Conservation (phyloP, 129 eudicot genomes). For the Scalesia atractyloides region DNA sequence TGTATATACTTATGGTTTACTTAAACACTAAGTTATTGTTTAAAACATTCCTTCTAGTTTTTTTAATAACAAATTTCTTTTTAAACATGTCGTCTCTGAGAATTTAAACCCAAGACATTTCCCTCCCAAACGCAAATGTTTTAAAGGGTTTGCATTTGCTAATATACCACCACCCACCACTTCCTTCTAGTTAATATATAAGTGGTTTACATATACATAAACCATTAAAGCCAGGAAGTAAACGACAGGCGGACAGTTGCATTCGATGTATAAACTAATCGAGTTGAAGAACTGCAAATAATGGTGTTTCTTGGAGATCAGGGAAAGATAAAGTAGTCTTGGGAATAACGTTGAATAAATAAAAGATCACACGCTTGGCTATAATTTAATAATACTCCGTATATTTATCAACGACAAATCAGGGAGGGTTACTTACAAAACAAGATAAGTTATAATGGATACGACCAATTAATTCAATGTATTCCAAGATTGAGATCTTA, state of each 20-base stretch:
- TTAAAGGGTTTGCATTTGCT: no score
- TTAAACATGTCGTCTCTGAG: no score
- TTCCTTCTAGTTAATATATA: constrained; percentile 21
- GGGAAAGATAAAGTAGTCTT: constrained; percentile 20
- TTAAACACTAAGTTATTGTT: constrained; percentile 12
- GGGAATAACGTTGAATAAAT: constrained; percentile 31
- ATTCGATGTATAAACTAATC: constrained; percentile 30
- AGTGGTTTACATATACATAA: not conserved
- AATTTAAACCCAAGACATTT: no score
- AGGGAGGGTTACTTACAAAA: constrained; percentile 9
- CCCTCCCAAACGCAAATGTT: no score
- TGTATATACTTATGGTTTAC: constrained; percentile 26
- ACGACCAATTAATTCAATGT: constrained; percentile 12
- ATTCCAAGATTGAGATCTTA: not conserved
- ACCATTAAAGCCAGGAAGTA: constrained; percentile 21
- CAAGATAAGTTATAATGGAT: constrained; percentile 5
- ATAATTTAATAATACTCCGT: not conserved
- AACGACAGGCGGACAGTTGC: constrained; percentile 1
- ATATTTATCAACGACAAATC: not conserved
- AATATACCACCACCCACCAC: not conserved
- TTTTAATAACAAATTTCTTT: no score
- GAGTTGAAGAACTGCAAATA: constrained; percentile 22
- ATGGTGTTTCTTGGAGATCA: constrained; percentile 30
- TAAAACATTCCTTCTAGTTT: constrained; percentile 29
- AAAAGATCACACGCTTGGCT: constrained; percentile 34